Percentiles rank a stretch among this genome's conserved stretches.
Evolutionary conservation across 148 eudicot genomes (phyloP).

Genomic region (Camellia japonica): DNA sequence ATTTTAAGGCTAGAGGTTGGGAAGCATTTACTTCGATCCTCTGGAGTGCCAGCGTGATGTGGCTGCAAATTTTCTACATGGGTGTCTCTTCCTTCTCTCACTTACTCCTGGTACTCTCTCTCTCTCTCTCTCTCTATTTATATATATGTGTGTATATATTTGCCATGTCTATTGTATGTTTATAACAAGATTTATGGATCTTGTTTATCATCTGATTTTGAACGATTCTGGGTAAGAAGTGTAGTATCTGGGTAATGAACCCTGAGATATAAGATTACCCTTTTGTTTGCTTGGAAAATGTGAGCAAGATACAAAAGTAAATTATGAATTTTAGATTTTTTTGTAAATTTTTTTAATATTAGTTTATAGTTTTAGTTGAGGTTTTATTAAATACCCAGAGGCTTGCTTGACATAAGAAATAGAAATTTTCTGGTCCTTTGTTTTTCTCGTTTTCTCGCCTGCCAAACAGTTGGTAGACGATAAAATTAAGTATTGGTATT

Average conservation of each 20-base stretch:
- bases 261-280: neutral
- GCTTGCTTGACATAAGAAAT: neutral
- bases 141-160: neutral
- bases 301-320: neutral
- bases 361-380: neutral
- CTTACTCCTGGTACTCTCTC: conserved; percentile 28
- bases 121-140: neutral
- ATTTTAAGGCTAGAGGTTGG: neutral
- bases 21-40: neutral
- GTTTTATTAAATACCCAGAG: neutral
- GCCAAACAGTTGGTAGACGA: neutral
- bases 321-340: neutral
- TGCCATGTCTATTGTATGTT: neutral
- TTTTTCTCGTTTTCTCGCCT: neutral
- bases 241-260: neutral
- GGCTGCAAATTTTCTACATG: neutral
- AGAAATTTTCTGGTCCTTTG: neutral
- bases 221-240: neutral
- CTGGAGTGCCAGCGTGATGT: neutral
- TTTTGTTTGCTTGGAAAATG: neutral
- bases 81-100: conserved; percentile 15
- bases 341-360: neutral
- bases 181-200: neutral
- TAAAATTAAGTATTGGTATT: neutral
- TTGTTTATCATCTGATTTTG: neutral